Evolutionary conservation across 2,329 filamentous ascomycete species (phyloP).

Genomic region (Sporothrix inflata): DNA sequence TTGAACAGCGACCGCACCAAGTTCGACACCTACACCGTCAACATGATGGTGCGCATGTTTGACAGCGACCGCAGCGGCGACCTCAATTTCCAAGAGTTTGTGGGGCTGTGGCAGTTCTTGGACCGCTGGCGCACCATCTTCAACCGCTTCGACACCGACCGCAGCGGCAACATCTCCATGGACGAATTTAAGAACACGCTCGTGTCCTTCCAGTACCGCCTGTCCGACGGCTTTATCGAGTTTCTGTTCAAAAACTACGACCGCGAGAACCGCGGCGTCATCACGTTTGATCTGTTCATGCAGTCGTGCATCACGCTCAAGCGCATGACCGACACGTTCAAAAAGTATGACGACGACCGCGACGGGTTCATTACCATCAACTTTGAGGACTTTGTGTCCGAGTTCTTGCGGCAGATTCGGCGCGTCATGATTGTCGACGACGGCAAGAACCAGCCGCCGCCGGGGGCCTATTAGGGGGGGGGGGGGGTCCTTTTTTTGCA

Average conservation of each 20-base stretch:
- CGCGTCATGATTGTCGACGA: conserved; percentile 32
- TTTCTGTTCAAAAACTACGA: conserved; percentile 89
- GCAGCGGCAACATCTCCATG: conserved; percentile 81
- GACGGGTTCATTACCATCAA: conserved; percentile 88
- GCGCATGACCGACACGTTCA: conserved; percentile 99
- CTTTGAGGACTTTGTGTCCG: conserved; percentile 79
- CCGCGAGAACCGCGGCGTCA: conserved; percentile 68
- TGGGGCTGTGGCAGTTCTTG: conserved; percentile 93
- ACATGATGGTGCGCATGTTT: conserved; percentile 99
- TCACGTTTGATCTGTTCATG: conserved; percentile 95
- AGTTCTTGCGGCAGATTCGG: conserved; percentile 65
- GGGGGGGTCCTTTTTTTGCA: neutral
- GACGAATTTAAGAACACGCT: conserved; percentile 89
- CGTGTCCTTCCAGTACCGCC: conserved; percentile 88
- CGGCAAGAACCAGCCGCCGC: conserved; percentile 16
- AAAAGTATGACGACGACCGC: conserved; percentile 96
- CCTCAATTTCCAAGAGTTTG: conserved; percentile 95
- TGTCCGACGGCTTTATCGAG: conserved; percentile 81
- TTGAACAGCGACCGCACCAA: conserved; percentile 95
- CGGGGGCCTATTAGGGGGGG: neutral
- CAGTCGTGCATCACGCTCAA: conserved; percentile 96
- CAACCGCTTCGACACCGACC: conserved; percentile 90
- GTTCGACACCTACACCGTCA: conserved; percentile 91
- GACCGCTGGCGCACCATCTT: conserved; percentile 93
- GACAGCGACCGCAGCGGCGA: conserved; percentile 86